phyloP scores from a whole-genome alignment of 495 filamentous ascomycete species.

The Pseudomonodictys pantanalensis region DNA sequence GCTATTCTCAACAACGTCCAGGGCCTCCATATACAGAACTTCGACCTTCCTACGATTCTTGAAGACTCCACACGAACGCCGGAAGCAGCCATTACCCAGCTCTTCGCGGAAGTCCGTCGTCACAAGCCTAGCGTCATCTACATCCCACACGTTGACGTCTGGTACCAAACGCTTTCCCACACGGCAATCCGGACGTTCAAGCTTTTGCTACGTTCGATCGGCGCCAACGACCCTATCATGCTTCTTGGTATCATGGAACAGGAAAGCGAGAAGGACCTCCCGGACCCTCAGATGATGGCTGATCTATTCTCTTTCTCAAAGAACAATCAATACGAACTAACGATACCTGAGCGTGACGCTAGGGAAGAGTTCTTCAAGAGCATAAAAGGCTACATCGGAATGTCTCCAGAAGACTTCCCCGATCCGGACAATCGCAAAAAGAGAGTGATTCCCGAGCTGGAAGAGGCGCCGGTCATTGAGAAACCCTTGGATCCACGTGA shows the following conservation, averaged over 20 bases:
- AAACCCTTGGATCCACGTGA: constrained; percentile 46
- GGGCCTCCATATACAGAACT: constrained; percentile 89
- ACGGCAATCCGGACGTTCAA: constrained; percentile 73
- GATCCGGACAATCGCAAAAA: constrained; percentile 80
- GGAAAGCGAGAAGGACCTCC: constrained; percentile 49
- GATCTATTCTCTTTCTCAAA: constrained; percentile 83
- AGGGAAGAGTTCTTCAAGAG: constrained; percentile 74
- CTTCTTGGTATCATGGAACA: constrained; percentile 75
- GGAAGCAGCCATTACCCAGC: constrained; percentile 81
- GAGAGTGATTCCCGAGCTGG: constrained; percentile 71
- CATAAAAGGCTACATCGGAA: constrained; percentile 69
- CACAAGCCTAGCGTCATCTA: constrained; percentile 96
- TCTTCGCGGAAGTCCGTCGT: constrained; percentile 86
- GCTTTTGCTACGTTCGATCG: constrained; percentile 70
- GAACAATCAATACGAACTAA: constrained; percentile 67
- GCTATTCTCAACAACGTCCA: constrained; percentile 88
- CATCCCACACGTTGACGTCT: constrained; percentile 82
- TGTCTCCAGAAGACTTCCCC: constrained; percentile 78
- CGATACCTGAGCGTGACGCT: constrained; percentile 58
- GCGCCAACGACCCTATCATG: constrained; percentile 83
- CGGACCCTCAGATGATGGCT: constrained; percentile 60
- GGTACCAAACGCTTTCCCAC: constrained; percentile 70
- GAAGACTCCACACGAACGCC: constrained; percentile 65
- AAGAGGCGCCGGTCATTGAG: constrained; percentile 67
- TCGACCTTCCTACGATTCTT: constrained; percentile 81